Evolutionary conservation across 2,329 filamentous ascomycete genomes (phyloP).

Genomic region (Xylariaceae sp.): DNA sequence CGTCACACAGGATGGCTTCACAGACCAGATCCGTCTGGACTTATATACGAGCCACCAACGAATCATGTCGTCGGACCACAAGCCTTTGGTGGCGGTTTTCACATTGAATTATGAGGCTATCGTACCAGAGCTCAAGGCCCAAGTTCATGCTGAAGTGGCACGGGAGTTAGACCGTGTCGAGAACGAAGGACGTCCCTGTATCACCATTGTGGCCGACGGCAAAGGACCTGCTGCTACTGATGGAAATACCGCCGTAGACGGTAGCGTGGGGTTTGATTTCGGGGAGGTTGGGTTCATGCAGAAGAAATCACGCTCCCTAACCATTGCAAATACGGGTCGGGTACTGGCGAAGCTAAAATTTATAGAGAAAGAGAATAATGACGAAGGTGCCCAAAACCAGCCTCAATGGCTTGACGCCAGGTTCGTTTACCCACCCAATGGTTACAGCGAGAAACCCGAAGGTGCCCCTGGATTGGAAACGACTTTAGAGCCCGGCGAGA

Average conservation of each 20-base stretch:
- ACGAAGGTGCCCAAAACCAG: constrained; percentile 34
- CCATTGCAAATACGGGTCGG: constrained; percentile 86
- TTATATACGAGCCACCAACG: constrained; percentile 84
- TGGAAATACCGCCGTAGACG: constrained; percentile 36
- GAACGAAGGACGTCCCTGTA: constrained; percentile 78
- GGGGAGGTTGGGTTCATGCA: constrained; percentile 67
- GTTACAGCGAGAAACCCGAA: constrained; percentile 18
- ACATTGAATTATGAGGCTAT: constrained; percentile 81
- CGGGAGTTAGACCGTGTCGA: constrained; percentile 84
- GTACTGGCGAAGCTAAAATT: constrained; percentile 77
- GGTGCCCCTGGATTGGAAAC: constrained; percentile 45
- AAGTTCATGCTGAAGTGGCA: constrained; percentile 79
- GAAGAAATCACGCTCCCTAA: constrained; percentile 61
- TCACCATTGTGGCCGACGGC: constrained; percentile 76
- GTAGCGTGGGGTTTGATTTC: constrained; percentile 66
- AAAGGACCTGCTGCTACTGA: constrained; percentile 34
- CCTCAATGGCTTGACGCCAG: constrained; percentile 28
- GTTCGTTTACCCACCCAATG: constrained; percentile 18
- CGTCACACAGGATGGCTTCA: constrained; percentile 53
- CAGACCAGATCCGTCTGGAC: constrained; percentile 51
- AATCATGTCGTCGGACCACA: constrained; percentile 90
- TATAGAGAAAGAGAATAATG: constrained; percentile 60
- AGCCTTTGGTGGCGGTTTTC: constrained; percentile 81
- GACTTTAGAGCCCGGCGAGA: constrained; percentile 78
- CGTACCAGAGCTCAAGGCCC: constrained; percentile 76